These are phyloP conservation scores for Erysimum cheiri DNA, from an alignment of 441 rosid genomes.

Conservation along the genomic window DNA sequence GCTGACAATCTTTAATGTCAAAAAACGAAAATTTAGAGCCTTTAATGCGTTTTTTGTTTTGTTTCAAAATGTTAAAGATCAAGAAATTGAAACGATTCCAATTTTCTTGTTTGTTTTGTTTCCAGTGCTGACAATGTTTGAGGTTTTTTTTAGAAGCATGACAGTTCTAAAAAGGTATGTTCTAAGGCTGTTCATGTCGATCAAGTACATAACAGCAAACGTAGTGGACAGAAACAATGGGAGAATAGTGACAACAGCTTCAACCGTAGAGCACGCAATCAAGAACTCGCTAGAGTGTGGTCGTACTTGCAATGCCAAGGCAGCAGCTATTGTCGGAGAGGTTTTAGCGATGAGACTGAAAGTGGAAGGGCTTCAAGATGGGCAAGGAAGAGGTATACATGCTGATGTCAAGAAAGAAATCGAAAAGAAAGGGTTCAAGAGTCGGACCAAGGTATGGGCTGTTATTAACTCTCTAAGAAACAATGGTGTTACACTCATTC, in stretches of 20 bases:
- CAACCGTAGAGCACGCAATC: constrained; percentile 51
- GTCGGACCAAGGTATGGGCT: constrained; percentile 69
- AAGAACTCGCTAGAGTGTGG: constrained; percentile 51
- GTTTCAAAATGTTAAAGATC: background rate
- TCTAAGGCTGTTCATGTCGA: constrained; percentile 56
- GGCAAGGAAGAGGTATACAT: constrained; percentile 62
- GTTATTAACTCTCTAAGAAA: constrained; percentile 68
- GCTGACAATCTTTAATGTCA: background rate
- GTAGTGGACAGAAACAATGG: constrained; percentile 66
- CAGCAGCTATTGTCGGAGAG: constrained; percentile 61
- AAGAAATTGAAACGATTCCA: too few species aligned
- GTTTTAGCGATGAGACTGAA: constrained; percentile 65
- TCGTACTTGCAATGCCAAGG: constrained; percentile 56
- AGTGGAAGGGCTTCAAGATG: constrained; percentile 70
- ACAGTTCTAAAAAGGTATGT: constrained; percentile 51
- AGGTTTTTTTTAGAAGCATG: constrained; percentile 35
- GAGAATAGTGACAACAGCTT: constrained; percentile 53
- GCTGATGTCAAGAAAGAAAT: constrained; percentile 61
- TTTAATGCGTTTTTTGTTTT: background rate
- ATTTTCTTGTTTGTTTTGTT: background rate
- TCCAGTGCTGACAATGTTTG: background rate
- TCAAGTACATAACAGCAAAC: constrained; percentile 68
- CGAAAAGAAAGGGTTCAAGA: constrained; percentile 67
- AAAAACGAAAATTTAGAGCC: background rate
- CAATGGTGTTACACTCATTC: constrained; percentile 68